Evolutionary conservation across 2,329 filamentous ascomycete genomes (phyloP).

Genomic region (Botrytis medusae): DNA sequence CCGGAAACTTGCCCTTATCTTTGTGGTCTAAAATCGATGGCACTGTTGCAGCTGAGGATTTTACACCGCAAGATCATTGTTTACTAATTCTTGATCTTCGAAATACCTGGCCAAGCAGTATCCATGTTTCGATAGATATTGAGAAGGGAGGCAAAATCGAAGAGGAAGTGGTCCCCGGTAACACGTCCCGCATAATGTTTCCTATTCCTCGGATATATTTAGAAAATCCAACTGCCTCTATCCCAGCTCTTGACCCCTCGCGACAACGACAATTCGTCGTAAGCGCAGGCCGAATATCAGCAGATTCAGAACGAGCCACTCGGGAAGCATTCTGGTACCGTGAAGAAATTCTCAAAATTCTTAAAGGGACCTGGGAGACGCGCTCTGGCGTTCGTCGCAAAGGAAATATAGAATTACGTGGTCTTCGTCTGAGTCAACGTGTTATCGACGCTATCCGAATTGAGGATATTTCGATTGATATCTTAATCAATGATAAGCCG

Average conservation of each 20-base stretch:
- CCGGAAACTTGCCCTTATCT: slow-evolving; percentile 60
- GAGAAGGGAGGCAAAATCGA: slow-evolving; percentile 37
- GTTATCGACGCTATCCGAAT: slow-evolving; percentile 84
- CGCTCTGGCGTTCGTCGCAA: slow-evolving; percentile 50
- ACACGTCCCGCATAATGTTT: slow-evolving; percentile 72
- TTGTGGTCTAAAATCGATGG: slow-evolving; percentile 53
- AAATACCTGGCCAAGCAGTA: slow-evolving; percentile 84
- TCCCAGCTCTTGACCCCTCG: slow-evolving; percentile 77
- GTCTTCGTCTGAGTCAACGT: slow-evolving; percentile 67
- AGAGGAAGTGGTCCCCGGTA: slow-evolving; percentile 61
- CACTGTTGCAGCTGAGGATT: slow-evolving; percentile 38
- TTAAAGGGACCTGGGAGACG: slow-evolving; percentile 72
- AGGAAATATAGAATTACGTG: slow-evolving; percentile 74
- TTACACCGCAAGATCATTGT: slow-evolving; percentile 64
- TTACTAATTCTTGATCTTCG: slow-evolving; percentile 79
- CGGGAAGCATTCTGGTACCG: slow-evolving; percentile 91
- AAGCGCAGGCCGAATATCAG: slow-evolving; percentile 73
- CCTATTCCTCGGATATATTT: slow-evolving; percentile 75
- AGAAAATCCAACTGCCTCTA: slow-evolving; percentile 71
- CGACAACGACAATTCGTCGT: slow-evolving; percentile 93
- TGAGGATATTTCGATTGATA: slow-evolving; percentile 71
- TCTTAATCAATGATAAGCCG: slow-evolving; percentile 49
- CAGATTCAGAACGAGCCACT: slow-evolving; percentile 73
- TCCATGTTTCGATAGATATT: slow-evolving; percentile 62
- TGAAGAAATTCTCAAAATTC: slow-evolving; percentile 70